Percentiles rank a stretch among this genome's conserved stretches.
Conservation (phyloP, 2,329 filamentous ascomycete species). For the Aspergillus sp. region DNA sequence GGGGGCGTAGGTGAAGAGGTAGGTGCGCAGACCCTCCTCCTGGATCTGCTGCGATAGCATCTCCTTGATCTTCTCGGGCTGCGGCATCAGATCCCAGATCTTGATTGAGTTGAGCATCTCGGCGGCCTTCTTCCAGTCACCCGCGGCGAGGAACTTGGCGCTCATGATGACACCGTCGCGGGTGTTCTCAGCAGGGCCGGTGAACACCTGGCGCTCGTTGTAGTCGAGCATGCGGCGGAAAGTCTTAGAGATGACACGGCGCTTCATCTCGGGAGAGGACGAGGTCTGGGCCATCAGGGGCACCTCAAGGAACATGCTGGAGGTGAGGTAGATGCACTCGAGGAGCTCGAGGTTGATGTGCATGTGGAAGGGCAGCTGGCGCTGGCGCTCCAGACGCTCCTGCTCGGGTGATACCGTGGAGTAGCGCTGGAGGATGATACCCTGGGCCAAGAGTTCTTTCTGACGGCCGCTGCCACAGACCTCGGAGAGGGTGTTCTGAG, state of each 20-base stretch:
- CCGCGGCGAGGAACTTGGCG: conserved; percentile 91
- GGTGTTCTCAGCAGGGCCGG: conserved; percentile 96
- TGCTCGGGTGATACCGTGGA: conserved; percentile 96
- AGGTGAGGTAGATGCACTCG: conserved; percentile 97
- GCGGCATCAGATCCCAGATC: conserved; percentile 98
- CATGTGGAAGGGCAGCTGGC: conserved; percentile 99
- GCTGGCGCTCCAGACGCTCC: conserved; percentile 93
- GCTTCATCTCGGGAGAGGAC: conserved; percentile 94
- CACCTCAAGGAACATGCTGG: conserved; percentile 98
- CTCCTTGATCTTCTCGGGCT: conserved; percentile 86
- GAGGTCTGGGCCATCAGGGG: conserved; percentile 94
- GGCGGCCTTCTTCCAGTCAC: conserved; percentile 97
- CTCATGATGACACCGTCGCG: conserved; percentile 99
- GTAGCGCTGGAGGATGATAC: conserved; percentile 97
- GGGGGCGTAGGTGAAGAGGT: conserved; percentile 98
- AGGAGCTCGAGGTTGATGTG: conserved; percentile 99
- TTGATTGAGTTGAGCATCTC: conserved; percentile 96
- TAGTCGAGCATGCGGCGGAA: conserved; percentile 99
- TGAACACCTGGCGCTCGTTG: conserved; percentile 99
- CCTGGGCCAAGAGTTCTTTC: conserved; percentile 96
- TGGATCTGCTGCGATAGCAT: conserved; percentile 99
- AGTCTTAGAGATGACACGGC: conserved; percentile 97
- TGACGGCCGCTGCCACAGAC: conserved; percentile 96
- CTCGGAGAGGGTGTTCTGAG: conserved; percentile 95
- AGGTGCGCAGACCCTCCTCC: conserved; percentile 95